Evolutionary conservation across 2,329 filamentous ascomycete genomes (phyloP).

Genomic region (Fusarium proliferatum): DNA sequence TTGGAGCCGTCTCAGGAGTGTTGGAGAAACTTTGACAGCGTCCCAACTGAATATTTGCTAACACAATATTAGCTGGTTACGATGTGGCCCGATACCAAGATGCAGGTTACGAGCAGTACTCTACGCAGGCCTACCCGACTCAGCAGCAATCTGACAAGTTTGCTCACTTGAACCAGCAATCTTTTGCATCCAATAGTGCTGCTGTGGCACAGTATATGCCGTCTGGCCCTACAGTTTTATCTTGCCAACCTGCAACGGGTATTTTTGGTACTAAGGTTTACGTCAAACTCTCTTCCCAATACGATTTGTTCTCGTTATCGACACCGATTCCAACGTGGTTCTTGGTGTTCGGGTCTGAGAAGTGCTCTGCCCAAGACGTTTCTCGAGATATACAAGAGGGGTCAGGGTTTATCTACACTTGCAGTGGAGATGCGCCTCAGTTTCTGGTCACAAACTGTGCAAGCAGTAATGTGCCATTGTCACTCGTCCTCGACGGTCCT

Average conservation of each 20-base stretch:
- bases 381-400: constrained; percentile 68
- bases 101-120: constrained; percentile 64
- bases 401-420: constrained; percentile 74
- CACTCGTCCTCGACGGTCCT: constrained; percentile 63
- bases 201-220: constrained; percentile 75
- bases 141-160: constrained; percentile 64
- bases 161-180: constrained; percentile 64
- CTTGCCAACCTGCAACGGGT: constrained; percentile 77
- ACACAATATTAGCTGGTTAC: constrained; percentile 58
- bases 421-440: constrained; percentile 78
- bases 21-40: not conserved
- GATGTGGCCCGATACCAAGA: constrained; percentile 71
- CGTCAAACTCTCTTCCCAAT: constrained; percentile 79
- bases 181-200: constrained; percentile 70
- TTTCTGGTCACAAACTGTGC: constrained; percentile 62
- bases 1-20: not conserved
- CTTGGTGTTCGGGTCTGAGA: constrained; percentile 82
- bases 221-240: constrained; percentile 69
- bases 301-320: constrained; percentile 73
- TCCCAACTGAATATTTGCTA: constrained; percentile 11
- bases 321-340: constrained; percentile 67
- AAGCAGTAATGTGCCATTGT: constrained; percentile 64
- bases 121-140: constrained; percentile 58
- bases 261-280: constrained; percentile 75
- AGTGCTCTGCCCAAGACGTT: constrained; percentile 70